A percentile compares a stretch with the other conserved stretches of the same genome.
phyloP scores from a whole-genome alignment of 1,139 yeast species.

The Nakaseomyces bracarensis region DNA sequence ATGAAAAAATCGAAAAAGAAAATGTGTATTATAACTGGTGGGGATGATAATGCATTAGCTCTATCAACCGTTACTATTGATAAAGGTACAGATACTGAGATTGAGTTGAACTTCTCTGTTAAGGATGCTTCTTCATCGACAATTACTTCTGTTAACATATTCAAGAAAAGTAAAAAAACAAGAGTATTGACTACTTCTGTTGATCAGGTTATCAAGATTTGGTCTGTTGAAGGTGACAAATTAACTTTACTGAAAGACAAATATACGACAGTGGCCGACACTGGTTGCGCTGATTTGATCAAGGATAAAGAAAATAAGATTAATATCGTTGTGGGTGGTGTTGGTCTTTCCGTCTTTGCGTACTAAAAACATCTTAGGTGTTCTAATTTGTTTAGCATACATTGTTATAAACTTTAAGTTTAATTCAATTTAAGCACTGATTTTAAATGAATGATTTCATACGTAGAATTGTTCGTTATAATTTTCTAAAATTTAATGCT shows the following conservation, averaged over 20 bases:
- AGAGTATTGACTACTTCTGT: constrained; percentile 42
- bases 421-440: too few species aligned
- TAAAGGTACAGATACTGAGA: constrained; percentile 15
- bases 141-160: constrained; percentile 52
- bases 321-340: constrained; percentile 6
- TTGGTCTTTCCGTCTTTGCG: constrained; percentile 3
- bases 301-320: constrained; percentile 2
- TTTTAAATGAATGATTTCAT: too few species aligned
- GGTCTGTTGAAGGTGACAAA: constrained; percentile 39
- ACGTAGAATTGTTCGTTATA: too few species aligned
- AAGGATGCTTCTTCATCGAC: constrained; percentile 77
- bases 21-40: constrained; percentile 58
- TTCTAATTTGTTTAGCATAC: too few species aligned
- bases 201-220: constrained; percentile 66
- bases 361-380: too few species aligned
- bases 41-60: constrained; percentile 79
- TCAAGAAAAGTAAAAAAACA: constrained; percentile 18
- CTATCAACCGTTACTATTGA: constrained; percentile 36
- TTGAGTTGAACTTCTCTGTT: constrained; percentile 32
- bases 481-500: too few species aligned
- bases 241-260: constrained; percentile 38
- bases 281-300: constrained; percentile 56
- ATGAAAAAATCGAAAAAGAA: constrained; percentile 18
- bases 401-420: too few species aligned
- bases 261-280: constrained; percentile 83